A percentile compares a stretch with the other conserved stretches of the same genome.
Conservation (phyloP, 768 basidiomycete species). For the Phanerodontia chrysosporium region DNA sequence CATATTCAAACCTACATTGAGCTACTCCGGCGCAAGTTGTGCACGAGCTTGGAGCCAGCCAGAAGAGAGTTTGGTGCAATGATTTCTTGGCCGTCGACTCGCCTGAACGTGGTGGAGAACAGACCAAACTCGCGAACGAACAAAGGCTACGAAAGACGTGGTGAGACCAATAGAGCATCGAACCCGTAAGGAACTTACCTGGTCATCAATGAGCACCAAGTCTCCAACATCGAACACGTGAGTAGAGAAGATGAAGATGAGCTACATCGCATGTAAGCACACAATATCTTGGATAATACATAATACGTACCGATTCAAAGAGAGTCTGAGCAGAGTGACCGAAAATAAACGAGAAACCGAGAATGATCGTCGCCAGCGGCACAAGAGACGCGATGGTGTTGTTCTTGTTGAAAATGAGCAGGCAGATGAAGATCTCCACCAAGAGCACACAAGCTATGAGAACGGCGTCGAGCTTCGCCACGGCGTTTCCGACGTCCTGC, state of each 20-base stretch:
- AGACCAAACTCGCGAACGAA: slow-evolving; percentile 76
- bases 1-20: slow-evolving; percentile 54
- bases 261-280: slow-evolving; percentile 32
- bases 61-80: slow-evolving; percentile 75
- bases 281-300: neutral
- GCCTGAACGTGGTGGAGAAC: slow-evolving; percentile 72
- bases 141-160: slow-evolving; percentile 28
- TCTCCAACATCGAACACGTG: slow-evolving; percentile 87
- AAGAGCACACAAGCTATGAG: slow-evolving; percentile 55
- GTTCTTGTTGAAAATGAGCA: slow-evolving; percentile 69
- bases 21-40: slow-evolving; percentile 70
- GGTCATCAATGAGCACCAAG: slow-evolving; percentile 75
- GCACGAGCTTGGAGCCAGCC: slow-evolving; percentile 67
- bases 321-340: slow-evolving; percentile 76
- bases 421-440: slow-evolving; percentile 59
- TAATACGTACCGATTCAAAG: slow-evolving; percentile 64
- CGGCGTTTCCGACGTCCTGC: slow-evolving; percentile 67
- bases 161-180: slow-evolving; percentile 4
- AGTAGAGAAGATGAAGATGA: slow-evolving; percentile 82
- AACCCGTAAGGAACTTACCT: slow-evolving; percentile 30
- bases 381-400: slow-evolving; percentile 71
- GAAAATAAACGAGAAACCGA: slow-evolving; percentile 84
- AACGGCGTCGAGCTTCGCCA: slow-evolving; percentile 77
- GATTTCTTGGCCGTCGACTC: slow-evolving; percentile 79
- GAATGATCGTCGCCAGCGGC: slow-evolving; percentile 73